Conservation (phyloP, 2,329 filamentous ascomycete species). For the Aspergillus proliferans region DNA sequence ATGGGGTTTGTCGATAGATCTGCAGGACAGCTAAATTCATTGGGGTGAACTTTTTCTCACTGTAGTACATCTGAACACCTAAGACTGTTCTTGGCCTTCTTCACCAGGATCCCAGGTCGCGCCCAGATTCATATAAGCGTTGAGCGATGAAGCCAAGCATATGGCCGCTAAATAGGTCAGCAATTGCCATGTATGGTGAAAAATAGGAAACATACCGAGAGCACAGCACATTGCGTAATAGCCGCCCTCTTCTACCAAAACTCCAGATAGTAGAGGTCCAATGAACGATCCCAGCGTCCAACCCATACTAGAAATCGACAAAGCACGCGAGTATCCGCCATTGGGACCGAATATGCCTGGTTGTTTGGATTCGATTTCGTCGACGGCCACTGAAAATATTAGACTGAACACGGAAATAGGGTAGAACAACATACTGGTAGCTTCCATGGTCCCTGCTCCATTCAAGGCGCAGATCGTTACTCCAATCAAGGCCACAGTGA, state of each 20-base stretch:
- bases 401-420: neutral
- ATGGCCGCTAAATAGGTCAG: neutral
- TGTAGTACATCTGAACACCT: neutral
- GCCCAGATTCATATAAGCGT: neutral
- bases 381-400: slow-evolving; percentile 10
- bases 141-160: neutral
- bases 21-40: too few relatives aligned
- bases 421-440: slow-evolving; percentile 18
- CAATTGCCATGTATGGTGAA: neutral
- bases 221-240: slow-evolving; percentile 17
- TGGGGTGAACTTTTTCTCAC: too few relatives aligned
- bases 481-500: slow-evolving; percentile 14
- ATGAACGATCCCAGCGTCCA: slow-evolving; percentile 19
- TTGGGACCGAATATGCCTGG: slow-evolving; percentile 21
- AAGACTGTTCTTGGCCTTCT: neutral
- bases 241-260: slow-evolving; percentile 13
- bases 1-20: too few relatives aligned
- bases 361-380: slow-evolving; percentile 13
- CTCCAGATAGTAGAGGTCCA: slow-evolving; percentile 16
- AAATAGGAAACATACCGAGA: slow-evolving; percentile 9
- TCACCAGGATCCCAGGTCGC: neutral
- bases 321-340: slow-evolving; percentile 20
- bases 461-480: slow-evolving; percentile 19
- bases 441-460: slow-evolving; percentile 23
- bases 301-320: slow-evolving; percentile 19